Conservation (phyloP, 169 alveolate species). For the Plasmodium adleri region DNA sequence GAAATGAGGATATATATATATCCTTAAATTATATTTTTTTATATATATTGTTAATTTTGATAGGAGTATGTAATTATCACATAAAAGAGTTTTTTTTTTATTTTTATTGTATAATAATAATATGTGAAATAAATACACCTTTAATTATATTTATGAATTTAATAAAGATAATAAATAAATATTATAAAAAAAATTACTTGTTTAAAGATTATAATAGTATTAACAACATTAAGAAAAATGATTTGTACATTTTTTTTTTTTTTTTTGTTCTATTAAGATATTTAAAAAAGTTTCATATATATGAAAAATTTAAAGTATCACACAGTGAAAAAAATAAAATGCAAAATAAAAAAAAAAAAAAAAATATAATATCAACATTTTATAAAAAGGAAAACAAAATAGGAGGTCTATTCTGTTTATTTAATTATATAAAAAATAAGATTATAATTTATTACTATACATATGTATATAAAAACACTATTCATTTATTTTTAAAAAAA, state of each 20-base stretch:
- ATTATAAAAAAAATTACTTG: constrained; percentile 19
- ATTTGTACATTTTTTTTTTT: constrained; percentile 18
- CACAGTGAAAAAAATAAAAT: no score
- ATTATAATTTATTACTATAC: no score
- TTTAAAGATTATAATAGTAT: not conserved
- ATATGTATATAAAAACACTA: no score
- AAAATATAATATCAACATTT: no score
- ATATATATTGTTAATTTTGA: not conserved
- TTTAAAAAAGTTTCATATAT: not conserved
- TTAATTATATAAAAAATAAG: no score
- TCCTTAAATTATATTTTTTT: constrained; percentile 11
- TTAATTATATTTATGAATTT: constrained; percentile 18
- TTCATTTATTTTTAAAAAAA: no score
- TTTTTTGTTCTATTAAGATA: constrained; percentile 14
- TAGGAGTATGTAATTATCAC: not conserved
- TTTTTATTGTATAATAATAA: constrained; percentile 19
- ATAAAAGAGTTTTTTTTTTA: not conserved
- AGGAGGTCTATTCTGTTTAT: no score
- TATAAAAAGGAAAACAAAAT: no score
- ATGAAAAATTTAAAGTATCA: not conserved
- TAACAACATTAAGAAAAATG: constrained; percentile 14
- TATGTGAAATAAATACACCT: constrained; percentile 55
- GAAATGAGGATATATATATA: not conserved
- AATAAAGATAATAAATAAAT: constrained; percentile 13
- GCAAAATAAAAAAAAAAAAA: no score